A percentile compares a stretch with the other conserved stretches of the same genome.
Evolutionary conservation across 768 basidiomycete species (phyloP).

Genomic region (Tulasnella sp.): DNA sequence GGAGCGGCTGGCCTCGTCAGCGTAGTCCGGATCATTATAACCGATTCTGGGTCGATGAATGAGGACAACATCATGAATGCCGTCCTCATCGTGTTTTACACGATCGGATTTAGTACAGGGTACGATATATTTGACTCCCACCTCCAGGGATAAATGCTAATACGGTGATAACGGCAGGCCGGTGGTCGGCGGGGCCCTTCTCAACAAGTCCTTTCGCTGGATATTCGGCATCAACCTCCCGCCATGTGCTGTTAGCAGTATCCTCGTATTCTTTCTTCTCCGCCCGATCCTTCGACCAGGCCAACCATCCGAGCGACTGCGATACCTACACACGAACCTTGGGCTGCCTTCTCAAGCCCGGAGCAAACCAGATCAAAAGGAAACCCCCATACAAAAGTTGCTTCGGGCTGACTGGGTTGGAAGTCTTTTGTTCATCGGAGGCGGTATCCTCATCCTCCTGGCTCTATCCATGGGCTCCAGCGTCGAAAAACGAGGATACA

Average conservation of each 20-base stretch:
- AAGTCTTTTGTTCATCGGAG: constrained; percentile 42
- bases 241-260: constrained; percentile 37
- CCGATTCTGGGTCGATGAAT: constrained; percentile 45
- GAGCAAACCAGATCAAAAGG: constrained; percentile 9
- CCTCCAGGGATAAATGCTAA: background rate
- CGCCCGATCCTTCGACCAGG: constrained; percentile 32
- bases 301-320: constrained; percentile 27
- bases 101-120: constrained; percentile 38
- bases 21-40: constrained; percentile 42
- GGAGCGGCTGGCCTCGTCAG: constrained; percentile 31
- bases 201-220: constrained; percentile 47
- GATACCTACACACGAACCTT: constrained; percentile 19
- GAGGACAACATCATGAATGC: constrained; percentile 44
- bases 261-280: constrained; percentile 44
- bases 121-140: background rate
- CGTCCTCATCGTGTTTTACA: constrained; percentile 44
- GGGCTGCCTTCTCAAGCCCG: background rate
- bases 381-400: constrained; percentile 32
- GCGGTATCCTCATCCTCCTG: constrained; percentile 47
- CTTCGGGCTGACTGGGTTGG: constrained; percentile 48
- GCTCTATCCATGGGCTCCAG: constrained; percentile 52
- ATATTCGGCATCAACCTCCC: constrained; percentile 55
- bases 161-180: constrained; percentile 37
- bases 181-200: constrained; percentile 44
- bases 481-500: constrained; percentile 39